These are phyloP conservation scores for Xylariomycetidae sp. DNA, from an alignment of 2,329 filamentous ascomycete genomes.

Conservation along the genomic window DNA sequence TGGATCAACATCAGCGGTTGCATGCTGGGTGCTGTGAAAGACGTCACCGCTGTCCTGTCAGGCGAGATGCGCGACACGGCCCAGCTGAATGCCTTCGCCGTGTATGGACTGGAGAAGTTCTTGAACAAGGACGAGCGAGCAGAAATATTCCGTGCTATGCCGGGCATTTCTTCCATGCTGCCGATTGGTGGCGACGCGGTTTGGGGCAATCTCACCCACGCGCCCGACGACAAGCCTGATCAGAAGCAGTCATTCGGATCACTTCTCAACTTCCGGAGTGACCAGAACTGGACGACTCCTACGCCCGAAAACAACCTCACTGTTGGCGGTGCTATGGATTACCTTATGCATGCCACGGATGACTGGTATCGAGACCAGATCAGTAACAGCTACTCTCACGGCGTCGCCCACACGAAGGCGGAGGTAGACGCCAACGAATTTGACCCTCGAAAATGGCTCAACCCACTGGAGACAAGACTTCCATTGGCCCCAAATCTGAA, in stretches of 20 bases:
- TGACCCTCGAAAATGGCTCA: conserved; percentile 83
- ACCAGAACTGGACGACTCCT: conserved; percentile 57
- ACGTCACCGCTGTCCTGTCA: conserved; percentile 80
- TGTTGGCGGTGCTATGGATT: conserved; percentile 67
- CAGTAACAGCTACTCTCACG: conserved; percentile 73
- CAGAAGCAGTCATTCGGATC: conserved; percentile 72
- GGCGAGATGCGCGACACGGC: conserved; percentile 99
- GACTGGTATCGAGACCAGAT: conserved; percentile 79
- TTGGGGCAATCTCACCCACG: conserved; percentile 87
- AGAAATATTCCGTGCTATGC: conserved; percentile 95
- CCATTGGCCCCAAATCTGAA: conserved; percentile 85
- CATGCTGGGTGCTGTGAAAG: conserved; percentile 93
- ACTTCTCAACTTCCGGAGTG: conserved; percentile 74
- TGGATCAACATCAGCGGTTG: conserved; percentile 99
- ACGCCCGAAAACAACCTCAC: conserved; percentile 71
- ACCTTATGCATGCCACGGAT: conserved; percentile 72
- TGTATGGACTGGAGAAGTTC: conserved; percentile 95
- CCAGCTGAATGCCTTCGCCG: conserved; percentile 90
- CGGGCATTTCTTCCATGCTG: conserved; percentile 92
- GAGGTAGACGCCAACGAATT: conserved; percentile 79
- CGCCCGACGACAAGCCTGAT: conserved; percentile 75
- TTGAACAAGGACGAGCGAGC: conserved; percentile 83
- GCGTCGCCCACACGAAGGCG: conserved; percentile 70
- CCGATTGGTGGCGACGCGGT: conserved; percentile 88
- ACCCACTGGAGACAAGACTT: conserved; percentile 82